Conservation (phyloP, 331 rosid species). For the Pyracantha coccinea region DNA sequence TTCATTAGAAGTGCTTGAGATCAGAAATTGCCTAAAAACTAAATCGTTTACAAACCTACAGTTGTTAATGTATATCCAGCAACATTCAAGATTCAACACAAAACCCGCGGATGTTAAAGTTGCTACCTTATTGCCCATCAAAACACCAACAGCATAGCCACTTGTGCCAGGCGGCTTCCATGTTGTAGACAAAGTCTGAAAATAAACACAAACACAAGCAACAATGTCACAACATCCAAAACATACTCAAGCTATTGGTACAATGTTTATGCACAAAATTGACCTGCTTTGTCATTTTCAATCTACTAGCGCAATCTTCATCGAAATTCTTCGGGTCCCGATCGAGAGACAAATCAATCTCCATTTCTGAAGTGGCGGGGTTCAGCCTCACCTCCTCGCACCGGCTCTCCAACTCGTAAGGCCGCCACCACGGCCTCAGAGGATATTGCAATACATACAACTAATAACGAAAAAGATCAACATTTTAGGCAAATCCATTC, state of each 20-base stretch:
- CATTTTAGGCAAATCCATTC: background rate
- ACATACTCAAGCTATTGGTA: background rate
- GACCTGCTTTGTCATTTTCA: slow-evolving; percentile 60
- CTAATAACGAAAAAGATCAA: slow-evolving; percentile 16
- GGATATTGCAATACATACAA: slow-evolving; percentile 79
- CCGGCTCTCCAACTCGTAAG: slow-evolving; percentile 63
- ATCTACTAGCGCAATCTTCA: slow-evolving; percentile 23
- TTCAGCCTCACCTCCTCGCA: slow-evolving; percentile 86
- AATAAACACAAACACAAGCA: slow-evolving; percentile 6
- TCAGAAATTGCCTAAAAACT: background rate
- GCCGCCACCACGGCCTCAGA: slow-evolving; percentile 79
- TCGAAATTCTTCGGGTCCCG: slow-evolving; percentile 48
- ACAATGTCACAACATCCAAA: background rate
- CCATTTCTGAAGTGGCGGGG: slow-evolving; percentile 47
- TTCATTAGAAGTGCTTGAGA: background rate
- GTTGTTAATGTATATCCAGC: background rate
- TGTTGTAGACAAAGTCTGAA: slow-evolving; percentile 57
- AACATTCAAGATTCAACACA: background rate
- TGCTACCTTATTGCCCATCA: slow-evolving; percentile 67
- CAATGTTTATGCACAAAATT: background rate
- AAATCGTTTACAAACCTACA: background rate
- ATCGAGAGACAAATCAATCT: slow-evolving; percentile 63
- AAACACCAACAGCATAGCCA: slow-evolving; percentile 69
- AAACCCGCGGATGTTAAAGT: background rate
- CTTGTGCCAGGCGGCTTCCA: slow-evolving; percentile 58